Evolutionary conservation across 176 grass and related monocot genomes (phyloP).

Genomic region (Aegilops speltoides): DNA sequence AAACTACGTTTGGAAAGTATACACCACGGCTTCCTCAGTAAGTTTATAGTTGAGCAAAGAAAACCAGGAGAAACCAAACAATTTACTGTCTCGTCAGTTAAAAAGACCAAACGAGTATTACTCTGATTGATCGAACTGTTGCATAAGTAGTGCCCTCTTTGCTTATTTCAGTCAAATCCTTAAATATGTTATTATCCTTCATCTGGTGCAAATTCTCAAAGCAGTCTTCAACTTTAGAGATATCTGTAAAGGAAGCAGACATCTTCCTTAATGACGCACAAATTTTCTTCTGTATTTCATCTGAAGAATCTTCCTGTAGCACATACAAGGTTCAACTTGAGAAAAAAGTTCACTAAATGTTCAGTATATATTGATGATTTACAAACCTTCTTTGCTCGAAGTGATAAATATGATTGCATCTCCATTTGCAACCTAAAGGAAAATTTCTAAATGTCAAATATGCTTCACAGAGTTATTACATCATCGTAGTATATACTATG

Average conservation of each 20-base stretch:
- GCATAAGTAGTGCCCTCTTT: constrained; percentile 55
- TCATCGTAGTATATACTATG: neutral
- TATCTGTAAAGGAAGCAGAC: constrained; percentile 60
- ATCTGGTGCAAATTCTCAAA: constrained; percentile 83
- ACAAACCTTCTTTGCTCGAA: constrained; percentile 72
- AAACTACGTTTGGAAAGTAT: constrained; percentile 11
- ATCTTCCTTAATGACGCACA: constrained; percentile 67
- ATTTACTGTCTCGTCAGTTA: neutral
- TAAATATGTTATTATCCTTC: constrained; percentile 97
- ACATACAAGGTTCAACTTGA: constrained; percentile 26
- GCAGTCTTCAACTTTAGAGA: constrained; percentile 69
- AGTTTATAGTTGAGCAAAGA: constrained; percentile 14
- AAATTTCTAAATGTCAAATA: constrained; percentile 7
- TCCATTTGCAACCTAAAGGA: constrained; percentile 78
- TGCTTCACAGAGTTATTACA: neutral
- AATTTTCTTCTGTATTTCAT: constrained; percentile 60
- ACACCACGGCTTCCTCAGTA: constrained; percentile 5
- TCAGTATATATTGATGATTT: constrained; percentile 14
- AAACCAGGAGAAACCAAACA: constrained; percentile 21
- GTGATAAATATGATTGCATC: constrained; percentile 77
- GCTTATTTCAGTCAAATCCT: constrained; percentile 62
- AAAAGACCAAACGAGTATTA: constrained; percentile 41
- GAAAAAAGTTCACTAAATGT: constrained; percentile 15
- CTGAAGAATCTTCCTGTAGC: constrained; percentile 65
- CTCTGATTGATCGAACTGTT: constrained; percentile 50